Evolutionary conservation across 1,284 basidiomycete species (phyloP).

Genomic region (Ustilago trichophora): DNA sequence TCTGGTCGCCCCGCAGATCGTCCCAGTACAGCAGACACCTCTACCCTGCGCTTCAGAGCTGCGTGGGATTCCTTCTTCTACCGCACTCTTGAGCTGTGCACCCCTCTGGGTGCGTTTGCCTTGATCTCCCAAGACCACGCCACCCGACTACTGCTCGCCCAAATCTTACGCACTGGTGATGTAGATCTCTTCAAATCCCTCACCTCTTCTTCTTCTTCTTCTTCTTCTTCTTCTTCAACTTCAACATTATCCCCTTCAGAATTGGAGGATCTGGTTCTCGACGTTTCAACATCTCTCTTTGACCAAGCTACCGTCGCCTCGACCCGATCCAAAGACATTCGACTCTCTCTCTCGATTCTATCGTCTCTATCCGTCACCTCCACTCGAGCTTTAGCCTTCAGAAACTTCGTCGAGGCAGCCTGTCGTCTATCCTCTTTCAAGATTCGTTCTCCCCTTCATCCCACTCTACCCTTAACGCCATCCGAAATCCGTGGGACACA

Average conservation of each 20-base stretch:
- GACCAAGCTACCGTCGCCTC: slow-evolving; percentile 20
- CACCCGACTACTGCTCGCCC: slow-evolving; percentile 1
- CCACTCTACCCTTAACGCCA: background rate
- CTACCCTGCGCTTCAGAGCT: slow-evolving; percentile 14
- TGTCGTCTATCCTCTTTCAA: slow-evolving; percentile 48
- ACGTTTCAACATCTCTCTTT: slow-evolving; percentile 26
- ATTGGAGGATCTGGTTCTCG: slow-evolving; percentile 26
- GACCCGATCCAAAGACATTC: slow-evolving; percentile 18
- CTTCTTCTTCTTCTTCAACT: background rate
- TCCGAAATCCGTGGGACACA: too few relatives aligned
- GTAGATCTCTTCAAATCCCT: slow-evolving; percentile 30
- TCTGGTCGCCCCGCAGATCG: slow-evolving; percentile 1
- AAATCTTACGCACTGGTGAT: slow-evolving; percentile 23
- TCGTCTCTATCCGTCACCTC: slow-evolving; percentile 5
- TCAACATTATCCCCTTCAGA: background rate
- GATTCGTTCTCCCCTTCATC: slow-evolving; percentile 10
- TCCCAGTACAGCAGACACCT: background rate
- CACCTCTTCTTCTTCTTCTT: background rate
- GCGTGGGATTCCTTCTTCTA: slow-evolving; percentile 21
- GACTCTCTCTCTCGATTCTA: slow-evolving; percentile 25
- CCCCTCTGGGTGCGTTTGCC: background rate
- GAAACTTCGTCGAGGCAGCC: slow-evolving; percentile 39
- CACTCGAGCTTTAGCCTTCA: background rate
- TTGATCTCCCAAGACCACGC: background rate
- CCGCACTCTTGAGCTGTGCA: slow-evolving; percentile 6